These are phyloP conservation scores for Vaccinium myrtillus DNA, from an alignment of 148 eudicot species.

Conservation along the genomic window DNA sequence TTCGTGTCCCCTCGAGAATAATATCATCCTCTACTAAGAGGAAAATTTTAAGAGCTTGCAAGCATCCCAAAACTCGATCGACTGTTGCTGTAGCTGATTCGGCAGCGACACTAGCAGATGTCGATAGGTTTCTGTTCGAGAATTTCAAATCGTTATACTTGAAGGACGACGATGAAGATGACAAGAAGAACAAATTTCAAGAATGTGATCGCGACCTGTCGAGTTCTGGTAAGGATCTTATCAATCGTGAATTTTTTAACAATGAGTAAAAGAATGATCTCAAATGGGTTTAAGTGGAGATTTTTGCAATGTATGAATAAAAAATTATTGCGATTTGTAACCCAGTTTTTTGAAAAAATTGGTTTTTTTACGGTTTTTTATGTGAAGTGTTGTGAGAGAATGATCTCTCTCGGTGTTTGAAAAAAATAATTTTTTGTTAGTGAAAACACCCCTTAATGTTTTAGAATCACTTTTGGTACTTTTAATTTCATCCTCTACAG, in stretches of 20 bases:
- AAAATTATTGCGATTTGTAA: too few relatives aligned
- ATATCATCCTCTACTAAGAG: constrained; percentile 43
- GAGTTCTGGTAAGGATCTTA: not conserved
- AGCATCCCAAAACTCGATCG: constrained; percentile 51
- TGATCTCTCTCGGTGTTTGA: too few relatives aligned
- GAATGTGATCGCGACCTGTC: not conserved
- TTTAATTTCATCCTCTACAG: too few relatives aligned
- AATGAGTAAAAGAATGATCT: not conserved
- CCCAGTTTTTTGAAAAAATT: too few relatives aligned
- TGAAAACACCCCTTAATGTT: too few relatives aligned
- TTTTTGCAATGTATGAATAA: too few relatives aligned
- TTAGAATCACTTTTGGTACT: too few relatives aligned
- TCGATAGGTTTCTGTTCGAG: constrained; percentile 56
- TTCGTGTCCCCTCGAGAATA: constrained; percentile 33
- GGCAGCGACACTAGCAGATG: constrained; percentile 58
- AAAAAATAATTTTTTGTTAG: too few relatives aligned
- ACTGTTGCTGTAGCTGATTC: constrained; percentile 5
- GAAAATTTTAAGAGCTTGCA: constrained; percentile 43
- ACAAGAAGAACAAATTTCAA: not conserved
- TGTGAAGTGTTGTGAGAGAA: too few relatives aligned
- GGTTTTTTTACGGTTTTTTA: too few relatives aligned
- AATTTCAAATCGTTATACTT: constrained; percentile 58
- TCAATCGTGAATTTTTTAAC: not conserved
- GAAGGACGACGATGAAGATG: constrained; percentile 22
- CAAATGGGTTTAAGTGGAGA: not conserved